Evolutionary conservation across 768 basidiomycete genomes (phyloP), one percentile per base, ranked within the genome.

Genomic region (Cystobasidium tubakii): DNA sequence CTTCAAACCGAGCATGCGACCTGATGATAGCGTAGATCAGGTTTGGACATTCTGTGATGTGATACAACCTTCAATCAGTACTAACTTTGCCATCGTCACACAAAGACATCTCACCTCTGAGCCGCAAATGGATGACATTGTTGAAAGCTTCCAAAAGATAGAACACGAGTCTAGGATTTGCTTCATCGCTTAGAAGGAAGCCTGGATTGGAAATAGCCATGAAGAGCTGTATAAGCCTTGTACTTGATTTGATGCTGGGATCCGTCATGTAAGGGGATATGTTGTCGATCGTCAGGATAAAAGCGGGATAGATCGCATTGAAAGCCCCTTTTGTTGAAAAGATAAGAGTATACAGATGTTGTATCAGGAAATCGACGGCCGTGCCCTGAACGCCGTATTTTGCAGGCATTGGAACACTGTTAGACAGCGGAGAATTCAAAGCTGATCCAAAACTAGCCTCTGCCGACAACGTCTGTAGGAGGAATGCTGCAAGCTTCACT

Each of bases 111-210:
- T 69, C 53, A 80, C 80, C 79, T 50, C 79, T 84, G 17, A 92
- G 84, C 76, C 91, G 87, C 77, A 90, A 85, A 46, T 88, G 85
- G 63, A 96, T 85, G 72, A 96, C 84, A 2, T 88, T 86, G 80
- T 93, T 96, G 83, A 99, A 92, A 1, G 89, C 87, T 80, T 99
- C 96, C 54, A 98, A 85, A 12, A 46, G 53, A 33, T 63, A 96
- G 82, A 90, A 98, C 36, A 97, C 85, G 34, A 97, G 82, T 75
- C 96, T 83, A 0, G 96, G 96, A 79, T 97, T 92, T 7, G 94
- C 92, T 81, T 97, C 96, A 75, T 98, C 96, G 1, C 90, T 88
- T 23, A 99, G 82, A 39, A 98, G 83, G 81, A 97, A 97, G 1
- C 87, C 83, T 0, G 96, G 91, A 74, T 89, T 91, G 4, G 92